Conservation (phyloP, 345 rosid species). For the Eucalyptus microcorys region DNA sequence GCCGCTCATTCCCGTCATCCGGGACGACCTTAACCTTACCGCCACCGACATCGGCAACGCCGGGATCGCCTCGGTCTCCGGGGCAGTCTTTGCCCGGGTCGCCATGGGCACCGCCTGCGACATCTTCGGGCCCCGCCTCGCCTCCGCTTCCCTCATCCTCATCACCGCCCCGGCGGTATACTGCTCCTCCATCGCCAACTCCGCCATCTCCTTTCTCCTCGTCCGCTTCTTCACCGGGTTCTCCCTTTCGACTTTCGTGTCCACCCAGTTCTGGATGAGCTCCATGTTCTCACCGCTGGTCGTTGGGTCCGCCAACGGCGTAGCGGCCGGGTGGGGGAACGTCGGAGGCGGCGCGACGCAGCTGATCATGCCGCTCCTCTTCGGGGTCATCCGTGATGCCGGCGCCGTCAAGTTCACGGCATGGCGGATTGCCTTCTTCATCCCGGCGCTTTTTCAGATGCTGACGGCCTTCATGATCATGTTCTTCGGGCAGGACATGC, state of each 20-base stretch:
- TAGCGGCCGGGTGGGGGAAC: slow-evolving; percentile 13
- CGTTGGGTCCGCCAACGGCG: slow-evolving; percentile 1
- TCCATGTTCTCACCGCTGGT: not conserved
- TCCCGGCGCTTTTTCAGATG: slow-evolving; percentile 1
- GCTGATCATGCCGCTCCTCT: slow-evolving; percentile 8
- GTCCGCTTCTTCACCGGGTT: slow-evolving; percentile 1
- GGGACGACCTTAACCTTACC: slow-evolving; percentile 16
- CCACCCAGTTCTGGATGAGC: slow-evolving; percentile 10
- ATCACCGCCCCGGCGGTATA: slow-evolving; percentile 1
- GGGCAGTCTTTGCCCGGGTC: not conserved
- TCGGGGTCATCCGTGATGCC: not conserved
- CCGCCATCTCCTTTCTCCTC: not conserved
- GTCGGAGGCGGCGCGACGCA: slow-evolving; percentile 6
- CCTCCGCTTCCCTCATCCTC: not conserved
- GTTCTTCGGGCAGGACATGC: slow-evolving; percentile 6
- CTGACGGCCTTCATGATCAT: not conserved
- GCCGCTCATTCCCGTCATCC: slow-evolving; percentile 8
- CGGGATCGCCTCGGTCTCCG: slow-evolving; percentile 3
- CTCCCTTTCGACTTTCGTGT: slow-evolving; percentile 4
- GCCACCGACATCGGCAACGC: slow-evolving; percentile 5
- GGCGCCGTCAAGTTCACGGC: slow-evolving; percentile 5
- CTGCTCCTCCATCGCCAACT: not conserved
- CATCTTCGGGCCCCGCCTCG: slow-evolving; percentile 4
- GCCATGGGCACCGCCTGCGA: slow-evolving; percentile 4
- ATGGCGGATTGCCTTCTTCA: slow-evolving; percentile 7